Evolutionary conservation across 805 yeast genomes (phyloP), one percentile per base, ranked within the genome.

Genomic region (Babjeviella inositovora): DNA sequence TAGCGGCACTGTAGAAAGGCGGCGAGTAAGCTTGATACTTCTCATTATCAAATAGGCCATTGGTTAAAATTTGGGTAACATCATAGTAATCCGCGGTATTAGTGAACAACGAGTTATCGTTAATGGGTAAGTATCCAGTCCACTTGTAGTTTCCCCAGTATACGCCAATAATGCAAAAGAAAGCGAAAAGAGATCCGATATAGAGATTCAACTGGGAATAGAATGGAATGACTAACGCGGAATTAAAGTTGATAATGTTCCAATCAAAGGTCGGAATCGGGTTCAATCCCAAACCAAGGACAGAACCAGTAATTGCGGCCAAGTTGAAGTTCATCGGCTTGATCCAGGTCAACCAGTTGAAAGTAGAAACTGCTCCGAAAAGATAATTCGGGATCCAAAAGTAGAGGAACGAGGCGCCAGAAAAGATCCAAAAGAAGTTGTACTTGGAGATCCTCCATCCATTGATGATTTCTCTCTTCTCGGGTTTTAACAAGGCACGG

Each of bases 1-100:
- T 65, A 2, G 70, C 77, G 5, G 81, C 79, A 14, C 67, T 39
- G 36, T 67, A 70, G 41, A 60, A 72, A 6, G 82, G 81, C 6
- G 77, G 73, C 2, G 79, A 74, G 30, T 68, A 62, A n/a, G 41
- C 29, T 26, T 51, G 47, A 37, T 70, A 70, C 32, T 58, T 60
- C 3, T 32, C 39, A 12, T 42, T 29, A 34, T 69, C 73, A 21
- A 71, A 53, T 10, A 39, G 32, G 28, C 56, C 58, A 10, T 61
- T 40, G 24, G 47, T 37, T 18, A 56, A 33, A n/a, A 56, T 48
- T 22, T 49, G 40, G 19, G 46, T 51, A 14, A 56, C 45, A 18
- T 50, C 41, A 30, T 52, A 56, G 2, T 46, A 38, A 17, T 43
- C 27, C 5, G 55, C 62, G 25, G 40, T 46, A 24, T 54, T 53